A percentile compares a stretch with the other conserved stretches of the same genome.
Conservation (phyloP, 768 basidiomycete genomes). For the Suillus placidus region DNA sequence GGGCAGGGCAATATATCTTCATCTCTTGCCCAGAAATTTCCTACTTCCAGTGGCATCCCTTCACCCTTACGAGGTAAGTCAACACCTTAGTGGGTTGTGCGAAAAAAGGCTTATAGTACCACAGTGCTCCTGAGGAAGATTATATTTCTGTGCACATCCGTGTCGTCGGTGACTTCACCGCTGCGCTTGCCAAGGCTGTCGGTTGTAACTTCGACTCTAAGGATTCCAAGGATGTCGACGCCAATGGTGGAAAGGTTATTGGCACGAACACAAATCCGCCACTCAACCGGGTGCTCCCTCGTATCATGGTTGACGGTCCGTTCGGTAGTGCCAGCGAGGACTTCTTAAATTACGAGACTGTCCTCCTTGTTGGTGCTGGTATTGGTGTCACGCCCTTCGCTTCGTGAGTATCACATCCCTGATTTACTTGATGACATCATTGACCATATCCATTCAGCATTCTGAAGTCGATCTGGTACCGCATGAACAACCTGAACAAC, state of each 20-base stretch:
- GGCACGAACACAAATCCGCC: constrained; percentile 59
- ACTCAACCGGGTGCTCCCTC: constrained; percentile 75
- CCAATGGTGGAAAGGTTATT: constrained; percentile 60
- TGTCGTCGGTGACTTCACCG: constrained; percentile 89
- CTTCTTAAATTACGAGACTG: constrained; percentile 86
- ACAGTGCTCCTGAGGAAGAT: constrained; percentile 90
- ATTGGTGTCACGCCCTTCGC: constrained; percentile 98
- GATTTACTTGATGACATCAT: constrained; percentile 4
- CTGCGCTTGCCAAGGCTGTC: constrained; percentile 75
- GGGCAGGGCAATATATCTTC: constrained; percentile 94
- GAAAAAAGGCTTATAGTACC: neutral
- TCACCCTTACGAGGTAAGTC: constrained; percentile 82
- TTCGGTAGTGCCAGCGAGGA: constrained; percentile 94
- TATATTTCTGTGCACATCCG: constrained; percentile 95
- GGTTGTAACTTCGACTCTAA: constrained; percentile 79
- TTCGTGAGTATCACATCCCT: constrained; percentile 56
- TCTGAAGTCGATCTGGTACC: constrained; percentile 93
- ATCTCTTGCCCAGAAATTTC: constrained; percentile 88
- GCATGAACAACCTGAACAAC: constrained; percentile 84
- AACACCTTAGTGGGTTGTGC: neutral
- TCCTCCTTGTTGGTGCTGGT: constrained; percentile 89
- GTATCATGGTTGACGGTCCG: constrained; percentile 95
- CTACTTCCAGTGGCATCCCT: constrained; percentile 97
- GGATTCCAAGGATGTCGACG: constrained; percentile 47
- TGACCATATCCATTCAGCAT: constrained; percentile 49